Base-by-base conservation (phyloP, 805 yeast genomes). In the Saturnispora halmiae region DNA sequence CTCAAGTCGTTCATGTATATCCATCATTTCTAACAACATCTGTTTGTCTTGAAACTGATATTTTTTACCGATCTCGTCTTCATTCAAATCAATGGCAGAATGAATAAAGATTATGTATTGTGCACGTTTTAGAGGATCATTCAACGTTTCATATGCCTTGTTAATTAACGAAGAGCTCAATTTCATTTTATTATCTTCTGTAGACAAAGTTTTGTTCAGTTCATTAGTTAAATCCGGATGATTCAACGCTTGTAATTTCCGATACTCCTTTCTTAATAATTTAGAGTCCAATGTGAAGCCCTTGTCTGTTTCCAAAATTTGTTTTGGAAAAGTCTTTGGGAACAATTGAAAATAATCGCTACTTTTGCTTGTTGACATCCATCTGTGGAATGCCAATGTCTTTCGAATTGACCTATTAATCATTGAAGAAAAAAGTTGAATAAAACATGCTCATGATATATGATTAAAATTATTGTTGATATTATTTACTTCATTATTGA, bases 1-100 rank as follows among this genome's bases (percentile, higher is more conserved):
- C 46, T 84, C 94, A 43, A 88, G 63, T 31, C 75, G 72, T 59
- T 90, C 98, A 56, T 88, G 92, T 4, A 85, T 76, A 48, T 86
- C 94, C 61, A 90, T 65, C 18, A 90, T 82, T 33, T 75, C 75
- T 79, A 85, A 73, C 31, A 90, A 62, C 53, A 84, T 63, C 13
- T 65, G 70, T 43, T 79, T 75, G 43, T 61, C 64, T 44, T 60
- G 52, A 40, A 60, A 56, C 35, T 62, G 63, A 27, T 52, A 53
- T 26, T 50, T 54, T 43, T 67, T 69, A 6, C 68, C 65, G 15
- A 62, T 59, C 6, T 75, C 77, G 50, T 88, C 95, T 20, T 72
- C 61, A 8, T 69, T 65, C 26, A 82, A 61, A 48, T 82, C 85
- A 21, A 73, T 59, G 0, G 69, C 71, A 6, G 70, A 59, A 6